Conservation (phyloP, 331 rosid species). For the Saraca asoca region DNA sequence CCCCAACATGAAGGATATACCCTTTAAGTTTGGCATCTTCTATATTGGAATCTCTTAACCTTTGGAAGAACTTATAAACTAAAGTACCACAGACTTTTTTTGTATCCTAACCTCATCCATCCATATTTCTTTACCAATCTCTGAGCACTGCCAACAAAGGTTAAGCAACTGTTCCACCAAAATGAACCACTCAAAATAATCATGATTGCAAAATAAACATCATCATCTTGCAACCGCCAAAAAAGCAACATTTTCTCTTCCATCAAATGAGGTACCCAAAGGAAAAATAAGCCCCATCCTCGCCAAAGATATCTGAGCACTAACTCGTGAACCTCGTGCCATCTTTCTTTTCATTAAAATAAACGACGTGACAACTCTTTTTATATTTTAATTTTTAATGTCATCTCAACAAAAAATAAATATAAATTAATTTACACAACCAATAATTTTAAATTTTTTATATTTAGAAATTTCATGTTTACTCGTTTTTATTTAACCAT, state of each 20-base stretch:
- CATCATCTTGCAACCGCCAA: constrained; percentile 19
- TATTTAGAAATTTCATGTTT: too few relatives aligned
- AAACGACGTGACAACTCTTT: background rate
- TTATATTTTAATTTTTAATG: too few relatives aligned
- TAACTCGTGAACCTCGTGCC: constrained; percentile 51
- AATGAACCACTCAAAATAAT: constrained; percentile 30
- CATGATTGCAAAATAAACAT: background rate
- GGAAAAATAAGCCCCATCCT: constrained; percentile 13
- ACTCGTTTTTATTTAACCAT: too few relatives aligned
- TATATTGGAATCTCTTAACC: constrained; percentile 25
- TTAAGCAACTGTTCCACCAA: constrained; percentile 30
- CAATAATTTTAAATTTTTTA: too few relatives aligned
- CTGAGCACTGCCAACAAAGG: constrained; percentile 30
- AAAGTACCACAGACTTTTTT: constrained; percentile 6
- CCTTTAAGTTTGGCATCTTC: constrained; percentile 30
- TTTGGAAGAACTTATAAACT: constrained; percentile 4
- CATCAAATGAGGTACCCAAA: constrained; percentile 1
- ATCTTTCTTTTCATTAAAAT: constrained; percentile 7
- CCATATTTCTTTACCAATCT: constrained; percentile 28
- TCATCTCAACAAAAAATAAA: too few relatives aligned
- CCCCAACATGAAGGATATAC: constrained; percentile 16
- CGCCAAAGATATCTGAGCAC: constrained; percentile 25
- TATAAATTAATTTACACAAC: too few relatives aligned
- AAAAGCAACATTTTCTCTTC: constrained; percentile 37
- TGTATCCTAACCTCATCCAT: background rate